Base-by-base conservation (phyloP, 2,329 filamentous ascomycete genomes). In the Fonsecaea monophora region DNA sequence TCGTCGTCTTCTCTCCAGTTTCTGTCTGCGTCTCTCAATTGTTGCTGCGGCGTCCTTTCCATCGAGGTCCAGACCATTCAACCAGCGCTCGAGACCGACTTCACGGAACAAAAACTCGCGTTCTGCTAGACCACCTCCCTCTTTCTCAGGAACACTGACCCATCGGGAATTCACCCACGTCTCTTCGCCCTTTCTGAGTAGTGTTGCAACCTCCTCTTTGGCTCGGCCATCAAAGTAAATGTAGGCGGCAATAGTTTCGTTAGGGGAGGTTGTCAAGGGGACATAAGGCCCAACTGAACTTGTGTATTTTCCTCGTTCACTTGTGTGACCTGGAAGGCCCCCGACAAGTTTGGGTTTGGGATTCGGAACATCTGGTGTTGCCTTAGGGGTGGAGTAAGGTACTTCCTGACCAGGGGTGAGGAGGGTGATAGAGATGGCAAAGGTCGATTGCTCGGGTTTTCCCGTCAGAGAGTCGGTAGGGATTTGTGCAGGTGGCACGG, bases 121-220 rank as follows among this genome's bases (percentile, higher is more conserved):
- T 82, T 99, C 95, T 35, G 95, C 95, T 54, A 99, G 86, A 50
- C 95, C 95, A 58, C 95, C 95, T 37, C 94, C 94, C 79, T 98
- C 94, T 30, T 90, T 88, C 34, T 94, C 90, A 2, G 94, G 92
- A 6, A 99, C 89, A 76, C 96, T 94, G 58, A 99, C 95, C 95
- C 95, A 99, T 74, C 95, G 86, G 64, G 93, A 97, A 76, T 98
- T 99, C 30, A 99, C 96, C 95, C 95, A 99, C 1, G 95, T 99
- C 81, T 99, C 95, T 77, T 98, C 95, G 30, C 95, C 94, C 12
- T 94, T 90, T 63, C 95, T 86, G 60, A 99, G 83, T 65, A 99
- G 83, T 12, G 95, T 99, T 60, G 95, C 95, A 2, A 99, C 96
- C 81, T 99, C 95, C 78, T 99, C 95, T 78, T 99, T 99, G 68